Conservation (phyloP, 441 rosid genomes). For the Dalechampia spathulata region DNA sequence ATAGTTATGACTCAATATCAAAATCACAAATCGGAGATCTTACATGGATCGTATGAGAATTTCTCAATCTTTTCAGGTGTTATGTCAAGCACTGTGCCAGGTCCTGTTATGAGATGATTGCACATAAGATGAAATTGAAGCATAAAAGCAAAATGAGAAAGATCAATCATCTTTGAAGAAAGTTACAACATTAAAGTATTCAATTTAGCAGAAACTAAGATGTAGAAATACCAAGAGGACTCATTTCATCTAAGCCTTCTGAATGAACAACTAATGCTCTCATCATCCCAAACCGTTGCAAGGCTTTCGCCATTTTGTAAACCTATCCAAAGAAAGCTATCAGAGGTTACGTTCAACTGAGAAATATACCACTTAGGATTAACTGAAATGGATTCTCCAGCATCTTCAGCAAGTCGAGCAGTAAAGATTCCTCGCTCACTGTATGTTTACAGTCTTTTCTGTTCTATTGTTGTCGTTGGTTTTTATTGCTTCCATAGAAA, state of each 20-base stretch:
- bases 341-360: background rate
- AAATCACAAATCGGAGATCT: slow-evolving; percentile 13
- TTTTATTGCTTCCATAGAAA: background rate
- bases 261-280: slow-evolving; percentile 95
- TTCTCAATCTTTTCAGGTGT: slow-evolving; percentile 58
- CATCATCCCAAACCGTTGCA: slow-evolving; percentile 82
- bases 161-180: background rate
- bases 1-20: background rate
- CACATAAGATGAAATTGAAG: slow-evolving; percentile 9
- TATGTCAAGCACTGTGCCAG: slow-evolving; percentile 62
- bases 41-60: slow-evolving; percentile 88
- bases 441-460: too few relatives aligned
- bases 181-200: background rate
- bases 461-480: too few relatives aligned
- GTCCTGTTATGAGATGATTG: slow-evolving; percentile 36
- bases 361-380: background rate
- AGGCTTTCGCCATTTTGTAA: slow-evolving; percentile 81
- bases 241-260: slow-evolving; percentile 94
- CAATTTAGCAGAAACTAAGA: background rate
- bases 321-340: slow-evolving; percentile 38
- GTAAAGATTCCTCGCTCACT: too few relatives aligned
- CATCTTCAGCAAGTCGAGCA: too few relatives aligned
- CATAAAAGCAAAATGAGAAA: background rate
- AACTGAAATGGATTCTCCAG: too few relatives aligned
- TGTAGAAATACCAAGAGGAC: slow-evolving; percentile 58